A percentile compares a stretch with the other conserved stretches of the same genome.
Evolutionary conservation across 768 basidiomycete genomes (phyloP).

Genomic region (Lactarius hatsudake): DNA sequence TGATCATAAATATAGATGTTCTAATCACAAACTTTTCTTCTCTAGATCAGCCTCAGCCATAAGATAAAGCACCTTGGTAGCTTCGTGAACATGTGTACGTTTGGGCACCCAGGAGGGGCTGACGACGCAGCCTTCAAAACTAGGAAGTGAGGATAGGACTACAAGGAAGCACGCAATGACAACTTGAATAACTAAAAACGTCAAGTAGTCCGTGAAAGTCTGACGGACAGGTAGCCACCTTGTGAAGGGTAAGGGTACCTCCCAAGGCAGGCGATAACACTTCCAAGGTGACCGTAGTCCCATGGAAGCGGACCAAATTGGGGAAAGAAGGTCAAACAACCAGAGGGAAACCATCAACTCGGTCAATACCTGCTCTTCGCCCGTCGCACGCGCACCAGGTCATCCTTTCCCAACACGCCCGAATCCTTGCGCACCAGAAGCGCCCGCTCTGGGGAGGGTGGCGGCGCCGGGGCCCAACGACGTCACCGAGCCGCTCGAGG

Average conservation of each 20-base stretch:
- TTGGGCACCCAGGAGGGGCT: no score
- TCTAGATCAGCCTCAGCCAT: no score
- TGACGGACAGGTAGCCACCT: not conserved
- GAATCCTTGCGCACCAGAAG: constrained; percentile 14
- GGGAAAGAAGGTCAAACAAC: not conserved
- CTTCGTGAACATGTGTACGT: not conserved
- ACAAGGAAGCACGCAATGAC: not conserved
- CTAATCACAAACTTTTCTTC: not conserved
- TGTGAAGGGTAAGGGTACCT: not conserved
- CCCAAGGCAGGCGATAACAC: not conserved
- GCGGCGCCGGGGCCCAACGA: not conserved
- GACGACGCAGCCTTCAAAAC: not conserved
- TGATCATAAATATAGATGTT: no score
- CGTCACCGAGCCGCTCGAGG: constrained; percentile 6
- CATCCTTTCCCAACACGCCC: constrained; percentile 14
- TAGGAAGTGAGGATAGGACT: not conserved
- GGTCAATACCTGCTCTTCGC: not conserved
- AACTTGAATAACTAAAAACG: not conserved
- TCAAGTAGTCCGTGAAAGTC: not conserved
- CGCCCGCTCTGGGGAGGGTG: not conserved
- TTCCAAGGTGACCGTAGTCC: not conserved
- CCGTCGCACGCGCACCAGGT: constrained; percentile 2
- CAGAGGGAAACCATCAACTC: not conserved
- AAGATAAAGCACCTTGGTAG: not conserved
- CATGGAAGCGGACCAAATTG: no score